phyloP scores from a whole-genome alignment of 495 filamentous ascomycete genomes.

The Pyrenopolyporus hunteri region DNA sequence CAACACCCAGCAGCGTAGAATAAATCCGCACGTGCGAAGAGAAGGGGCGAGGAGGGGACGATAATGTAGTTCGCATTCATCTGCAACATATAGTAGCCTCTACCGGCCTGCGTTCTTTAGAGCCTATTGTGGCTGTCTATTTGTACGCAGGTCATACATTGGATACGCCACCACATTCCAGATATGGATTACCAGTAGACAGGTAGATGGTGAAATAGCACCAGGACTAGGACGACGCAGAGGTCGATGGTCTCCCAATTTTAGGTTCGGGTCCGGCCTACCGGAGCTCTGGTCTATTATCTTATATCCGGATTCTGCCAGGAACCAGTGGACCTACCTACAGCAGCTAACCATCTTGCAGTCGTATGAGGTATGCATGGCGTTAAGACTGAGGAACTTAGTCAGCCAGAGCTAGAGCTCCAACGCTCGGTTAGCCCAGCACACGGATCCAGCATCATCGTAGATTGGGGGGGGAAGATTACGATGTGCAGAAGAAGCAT shows the following conservation, averaged over 20 bases:
- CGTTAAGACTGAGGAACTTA: not conserved
- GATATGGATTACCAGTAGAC: not conserved
- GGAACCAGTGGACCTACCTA: constrained; percentile 20
- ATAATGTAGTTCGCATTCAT: constrained; percentile 25
- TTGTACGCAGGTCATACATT: not conserved
- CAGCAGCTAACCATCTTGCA: not conserved
- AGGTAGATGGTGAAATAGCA: not conserved
- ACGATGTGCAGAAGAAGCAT: constrained; percentile 20
- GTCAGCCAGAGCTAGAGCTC: not conserved
- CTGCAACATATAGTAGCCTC: not conserved
- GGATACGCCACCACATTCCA: no score
- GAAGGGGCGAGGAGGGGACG: constrained; percentile 17
- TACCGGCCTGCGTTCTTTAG: constrained; percentile 3
- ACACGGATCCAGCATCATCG: constrained; percentile 9
- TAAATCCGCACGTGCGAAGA: constrained; percentile 26
- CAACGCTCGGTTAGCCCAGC: not conserved
- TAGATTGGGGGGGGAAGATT: constrained; percentile 25
- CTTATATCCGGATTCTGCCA: constrained; percentile 12
- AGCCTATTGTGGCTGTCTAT: constrained; percentile 2
- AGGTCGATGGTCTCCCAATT: not conserved
- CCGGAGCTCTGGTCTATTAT: constrained; percentile 11
- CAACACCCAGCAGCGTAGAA: constrained; percentile 20
- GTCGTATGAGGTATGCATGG: not conserved
- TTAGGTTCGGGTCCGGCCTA: constrained; percentile 3
- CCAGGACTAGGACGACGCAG: not conserved